Conservation (phyloP, 306 rosid genomes). For the Cajanus cajan region DNA sequence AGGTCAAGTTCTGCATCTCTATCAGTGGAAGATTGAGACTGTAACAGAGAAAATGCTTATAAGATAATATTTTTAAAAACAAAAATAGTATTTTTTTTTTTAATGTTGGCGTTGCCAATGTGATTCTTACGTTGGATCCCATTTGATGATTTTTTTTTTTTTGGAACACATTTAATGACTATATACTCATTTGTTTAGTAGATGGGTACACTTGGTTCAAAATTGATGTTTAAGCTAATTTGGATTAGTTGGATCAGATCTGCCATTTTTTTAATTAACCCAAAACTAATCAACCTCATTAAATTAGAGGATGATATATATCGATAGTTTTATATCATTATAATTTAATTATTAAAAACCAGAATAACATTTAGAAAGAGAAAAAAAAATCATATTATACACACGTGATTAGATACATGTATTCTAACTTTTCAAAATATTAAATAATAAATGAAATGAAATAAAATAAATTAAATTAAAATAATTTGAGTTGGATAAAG, state of each 20-base stretch:
- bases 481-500: too few relatives aligned
- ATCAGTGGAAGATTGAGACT: slow-evolving; percentile 32
- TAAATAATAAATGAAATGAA: too few relatives aligned
- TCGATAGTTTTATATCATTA: not conserved
- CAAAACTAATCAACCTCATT: not conserved
- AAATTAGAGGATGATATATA: not conserved
- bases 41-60: not conserved
- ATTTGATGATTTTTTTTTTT: not conserved
- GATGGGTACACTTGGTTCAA: not conserved
- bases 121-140: slow-evolving; percentile 27
- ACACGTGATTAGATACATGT: too few relatives aligned
- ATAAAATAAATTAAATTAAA: too few relatives aligned
- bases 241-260: not conserved
- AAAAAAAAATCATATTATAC: not conserved
- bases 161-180: not conserved
- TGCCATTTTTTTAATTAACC: not conserved
- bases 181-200: not conserved
- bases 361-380: not conserved
- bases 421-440: not conserved
- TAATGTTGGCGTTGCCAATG: not conserved
- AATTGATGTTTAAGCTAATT: too few relatives aligned
- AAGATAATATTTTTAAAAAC: not conserved
- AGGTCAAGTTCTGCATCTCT: slow-evolving; percentile 19
- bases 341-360: not conserved
- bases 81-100: not conserved